Conservation (phyloP, 495 filamentous ascomycete species). For the Corynascus novoguineensis region DNA sequence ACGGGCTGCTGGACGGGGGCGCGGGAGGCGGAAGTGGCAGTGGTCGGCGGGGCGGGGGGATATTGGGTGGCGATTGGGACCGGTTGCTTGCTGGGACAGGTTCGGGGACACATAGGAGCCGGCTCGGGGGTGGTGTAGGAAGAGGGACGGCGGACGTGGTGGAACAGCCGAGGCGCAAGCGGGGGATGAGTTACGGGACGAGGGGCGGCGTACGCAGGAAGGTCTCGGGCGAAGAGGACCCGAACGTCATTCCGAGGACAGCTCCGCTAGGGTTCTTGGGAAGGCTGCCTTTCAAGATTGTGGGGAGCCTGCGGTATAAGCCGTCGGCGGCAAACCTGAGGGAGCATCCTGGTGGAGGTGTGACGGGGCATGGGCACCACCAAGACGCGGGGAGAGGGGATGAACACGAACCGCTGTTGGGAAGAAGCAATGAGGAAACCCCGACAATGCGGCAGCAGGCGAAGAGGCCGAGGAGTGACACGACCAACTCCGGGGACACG, state of each 20-base stretch:
- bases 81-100: constrained; percentile 75
- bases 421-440: constrained; percentile 47
- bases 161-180: constrained; percentile 65
- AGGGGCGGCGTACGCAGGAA: constrained; percentile 59
- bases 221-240: constrained; percentile 65
- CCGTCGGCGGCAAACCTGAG: constrained; percentile 87
- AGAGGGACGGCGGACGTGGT: constrained; percentile 36
- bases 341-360: constrained; percentile 63
- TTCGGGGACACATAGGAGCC: constrained; percentile 32
- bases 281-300: constrained; percentile 78
- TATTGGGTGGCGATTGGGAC: constrained; percentile 82
- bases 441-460: constrained; percentile 43
- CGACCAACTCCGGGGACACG: constrained; percentile 73
- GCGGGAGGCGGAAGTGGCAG: constrained; percentile 52
- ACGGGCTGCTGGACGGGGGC: constrained; percentile 9
- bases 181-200: constrained; percentile 87
- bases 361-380: constrained; percentile 36
- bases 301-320: constrained; percentile 77
- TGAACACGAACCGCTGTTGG: constrained; percentile 71
- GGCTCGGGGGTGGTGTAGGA: constrained; percentile 22
- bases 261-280: constrained; percentile 81
- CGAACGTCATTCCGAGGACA: constrained; percentile 84
- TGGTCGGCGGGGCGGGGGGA: constrained; percentile 56
- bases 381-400: constrained; percentile 30
- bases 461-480: constrained; percentile 59